Evolutionary conservation across 2,329 filamentous ascomycete genomes (phyloP), one percentile per base, ranked within the genome.

Genomic region (Diaporthe citrichinensis): DNA sequence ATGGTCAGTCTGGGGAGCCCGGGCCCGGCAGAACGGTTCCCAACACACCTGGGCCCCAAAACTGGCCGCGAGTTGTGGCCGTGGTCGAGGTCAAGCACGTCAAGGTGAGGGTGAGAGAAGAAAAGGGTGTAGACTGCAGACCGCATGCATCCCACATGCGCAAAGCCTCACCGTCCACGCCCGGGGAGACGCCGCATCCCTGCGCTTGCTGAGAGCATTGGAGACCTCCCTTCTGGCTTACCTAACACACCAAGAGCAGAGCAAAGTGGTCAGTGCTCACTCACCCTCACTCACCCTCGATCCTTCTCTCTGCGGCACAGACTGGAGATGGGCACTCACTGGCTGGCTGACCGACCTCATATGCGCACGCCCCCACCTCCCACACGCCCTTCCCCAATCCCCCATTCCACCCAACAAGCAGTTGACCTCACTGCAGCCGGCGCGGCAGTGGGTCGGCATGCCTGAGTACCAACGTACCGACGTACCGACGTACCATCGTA

Each of bases 1-100:
- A 49, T 58, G 46, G 57, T 25, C 68, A 67, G 67, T 57, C 36
- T 62, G 55, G 57, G 23, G 51, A 46, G n/a, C 53, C 74, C 74
- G 74, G 62, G 61, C 74, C 74, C 74, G 74, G 71, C 55, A 76
- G 23, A 55, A 41, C 49, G 65, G 65, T 69, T 55, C 65, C 46
- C 46, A 69, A 41, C 46, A 55, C 46, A 61, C 61, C 23, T 17
- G 34, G 65, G n/a, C 65, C 14, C 65, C n/a, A 55, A 41, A 68
- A 55, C 2, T 53, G 65, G 65, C 65, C 65, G 46, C 46, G 3
- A n/a, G 65, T 55, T 69, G 65, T 69, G 65, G 65, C 65, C 65
- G 49, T 69, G 65, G 65, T 53, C 25, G 31, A 69, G 34, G n/a
- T 69, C 49, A 53, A 51, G 20, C 36, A 28, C 12, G 44, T 67